phyloP scores from a whole-genome alignment of 495 filamentous ascomycete species.

The Aspergillus diversus region DNA sequence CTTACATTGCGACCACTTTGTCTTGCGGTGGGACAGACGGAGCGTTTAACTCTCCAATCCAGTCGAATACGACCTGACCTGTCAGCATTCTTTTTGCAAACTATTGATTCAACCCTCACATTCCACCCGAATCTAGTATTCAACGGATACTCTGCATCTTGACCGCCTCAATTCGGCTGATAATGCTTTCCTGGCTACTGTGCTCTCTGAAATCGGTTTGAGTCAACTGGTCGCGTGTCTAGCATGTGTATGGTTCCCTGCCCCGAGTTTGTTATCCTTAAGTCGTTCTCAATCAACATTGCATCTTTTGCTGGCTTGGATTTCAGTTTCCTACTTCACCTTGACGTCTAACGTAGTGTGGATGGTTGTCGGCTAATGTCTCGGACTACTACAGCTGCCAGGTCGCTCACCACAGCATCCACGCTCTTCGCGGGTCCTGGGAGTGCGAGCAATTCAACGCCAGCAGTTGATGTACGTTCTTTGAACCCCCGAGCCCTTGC shows the following conservation, averaged over 20 bases:
- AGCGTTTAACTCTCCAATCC: constrained; percentile 1
- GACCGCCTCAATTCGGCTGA: constrained; percentile 13
- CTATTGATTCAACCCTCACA: constrained; percentile 25
- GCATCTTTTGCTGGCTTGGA: background rate
- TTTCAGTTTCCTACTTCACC: constrained; percentile 1
- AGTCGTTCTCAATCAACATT: background rate
- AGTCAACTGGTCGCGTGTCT: background rate
- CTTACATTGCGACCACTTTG: background rate
- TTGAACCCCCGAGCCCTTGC: background rate
- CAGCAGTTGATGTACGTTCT: constrained; percentile 40
- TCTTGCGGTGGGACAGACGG: constrained; percentile 5
- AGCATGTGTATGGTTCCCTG: constrained; percentile 15
- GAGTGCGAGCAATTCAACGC: constrained; percentile 37
- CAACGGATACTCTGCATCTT: constrained; percentile 7
- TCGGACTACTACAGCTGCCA: constrained; percentile 27
- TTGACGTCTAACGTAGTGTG: background rate
- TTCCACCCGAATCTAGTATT: constrained; percentile 19
- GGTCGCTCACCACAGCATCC: constrained; percentile 39
- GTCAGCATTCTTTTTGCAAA: constrained; percentile 26
- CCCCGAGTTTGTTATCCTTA: background rate
- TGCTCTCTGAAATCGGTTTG: constrained; percentile 2
- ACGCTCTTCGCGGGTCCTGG: constrained; percentile 46
- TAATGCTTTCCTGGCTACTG: constrained; percentile 9
- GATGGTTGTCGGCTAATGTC: constrained; percentile 21
- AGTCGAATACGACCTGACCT: constrained; percentile 20